Conservation (phyloP, 768 basidiomycete genomes). For the Termitomyces sp. region DNA sequence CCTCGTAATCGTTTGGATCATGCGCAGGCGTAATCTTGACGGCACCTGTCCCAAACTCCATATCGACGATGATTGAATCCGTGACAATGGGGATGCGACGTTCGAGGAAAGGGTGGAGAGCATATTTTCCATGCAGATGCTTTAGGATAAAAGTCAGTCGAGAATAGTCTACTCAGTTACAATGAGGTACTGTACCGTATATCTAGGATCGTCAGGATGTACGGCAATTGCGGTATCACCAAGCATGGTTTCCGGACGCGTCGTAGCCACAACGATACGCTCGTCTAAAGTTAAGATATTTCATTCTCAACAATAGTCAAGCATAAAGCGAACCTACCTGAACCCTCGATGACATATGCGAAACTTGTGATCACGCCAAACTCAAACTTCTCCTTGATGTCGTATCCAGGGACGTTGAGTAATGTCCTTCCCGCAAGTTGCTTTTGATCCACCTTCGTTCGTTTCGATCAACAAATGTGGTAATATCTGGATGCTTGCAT, state of each 20-base stretch:
- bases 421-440: conserved; percentile 81
- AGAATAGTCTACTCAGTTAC: too few species aligned
- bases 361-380: conserved; percentile 98
- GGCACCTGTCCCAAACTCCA: conserved; percentile 95
- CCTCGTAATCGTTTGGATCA: conserved; percentile 96
- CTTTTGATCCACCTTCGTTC: conserved; percentile 82
- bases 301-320: not conserved
- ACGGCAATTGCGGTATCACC: conserved; percentile 98
- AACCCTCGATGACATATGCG: conserved; percentile 86
- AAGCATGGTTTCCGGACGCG: conserved; percentile 97
- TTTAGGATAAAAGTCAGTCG: conserved; percentile 18
- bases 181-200: conserved; percentile 48
- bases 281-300: conserved; percentile 52
- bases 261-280: conserved; percentile 90
- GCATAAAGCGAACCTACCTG: conserved; percentile 44
- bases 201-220: conserved; percentile 88
- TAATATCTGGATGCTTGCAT: not conserved
- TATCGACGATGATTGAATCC: conserved; percentile 88
- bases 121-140: conserved; percentile 95
- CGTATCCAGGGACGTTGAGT: conserved; percentile 91
- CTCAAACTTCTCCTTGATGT: conserved; percentile 91
- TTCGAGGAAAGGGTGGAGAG: conserved; percentile 81
- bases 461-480: not conserved
- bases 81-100: conserved; percentile 86
- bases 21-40: conserved; percentile 99